Conservation (phyloP, 2,329 filamentous ascomycete species). For the Rutstroemia sydowiana region DNA sequence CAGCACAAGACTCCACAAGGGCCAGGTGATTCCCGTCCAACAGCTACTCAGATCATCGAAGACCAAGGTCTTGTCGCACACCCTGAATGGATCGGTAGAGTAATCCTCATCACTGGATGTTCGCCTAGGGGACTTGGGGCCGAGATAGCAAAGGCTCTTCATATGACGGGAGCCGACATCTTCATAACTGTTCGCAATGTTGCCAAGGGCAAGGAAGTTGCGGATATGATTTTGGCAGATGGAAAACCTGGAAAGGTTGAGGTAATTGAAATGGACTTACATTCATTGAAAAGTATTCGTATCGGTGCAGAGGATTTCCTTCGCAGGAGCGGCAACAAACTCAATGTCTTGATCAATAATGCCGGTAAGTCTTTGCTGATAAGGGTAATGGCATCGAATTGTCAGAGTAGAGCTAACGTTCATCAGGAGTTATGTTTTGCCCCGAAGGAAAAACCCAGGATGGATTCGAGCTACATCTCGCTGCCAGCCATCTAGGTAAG, state of each 20-base stretch:
- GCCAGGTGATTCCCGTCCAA: constrained; percentile 28
- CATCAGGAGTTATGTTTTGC: constrained; percentile 20
- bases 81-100: constrained; percentile 27
- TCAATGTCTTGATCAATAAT: constrained; percentile 27
- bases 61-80: constrained; percentile 26
- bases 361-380: too few species aligned
- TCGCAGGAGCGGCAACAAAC: constrained; percentile 16
- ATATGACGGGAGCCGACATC: constrained; percentile 32
- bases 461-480: constrained; percentile 44
- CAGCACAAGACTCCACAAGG: constrained; percentile 15
- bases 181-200: constrained; percentile 20
- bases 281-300: not conserved
- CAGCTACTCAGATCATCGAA: constrained; percentile 29
- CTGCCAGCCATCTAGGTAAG: constrained; percentile 44
- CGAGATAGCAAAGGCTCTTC: constrained; percentile 33
- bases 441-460: constrained; percentile 31
- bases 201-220: not conserved
- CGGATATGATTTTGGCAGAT: not conserved
- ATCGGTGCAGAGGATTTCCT: constrained; percentile 21
- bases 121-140: constrained; percentile 34
- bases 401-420: too few species aligned
- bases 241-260: not conserved
- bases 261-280: not conserved
- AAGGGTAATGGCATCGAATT: too few species aligned
- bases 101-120: constrained; percentile 35